Evolutionary conservation across 176 grass and related monocot species (phyloP), one percentile per base, ranked within the genome.

Genomic region (Typha latifolia): DNA sequence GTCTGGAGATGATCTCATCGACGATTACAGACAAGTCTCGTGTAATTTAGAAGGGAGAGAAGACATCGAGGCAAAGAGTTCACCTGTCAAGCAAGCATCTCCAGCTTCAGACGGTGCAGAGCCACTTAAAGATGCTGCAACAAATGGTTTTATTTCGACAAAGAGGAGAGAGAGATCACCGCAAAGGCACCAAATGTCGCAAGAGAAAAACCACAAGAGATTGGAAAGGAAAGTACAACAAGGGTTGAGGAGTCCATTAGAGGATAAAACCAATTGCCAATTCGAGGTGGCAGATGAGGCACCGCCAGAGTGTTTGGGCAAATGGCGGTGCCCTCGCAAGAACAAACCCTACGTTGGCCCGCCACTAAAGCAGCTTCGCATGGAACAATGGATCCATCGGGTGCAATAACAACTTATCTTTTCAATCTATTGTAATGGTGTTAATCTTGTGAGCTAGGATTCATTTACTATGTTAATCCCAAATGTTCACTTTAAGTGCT

Each of bases 271-370:
- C 14, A 84, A 87, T 48, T 14, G 72, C 77, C 53, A 59, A 3
- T 53, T 68, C 49, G 71, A 79, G 66, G 71, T 24, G 51, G 23
- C 4, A 24, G 72, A 16, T 57, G 27, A 47, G 21, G 49, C 61
- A 1, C 13, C 20, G 55, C 37, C 63, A n/a, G 63, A 82, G 49
- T 14, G 61, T 19, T 27, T 50, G 13, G 69, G 68, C 26, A 91
- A 87, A 85, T 91, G 89, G 89, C 80, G 83, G 32, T 82, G 81
- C 59, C 81, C 89, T 79, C 65, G 78, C 61, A 87, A 84, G 74
- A 70, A 70, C 16, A 91, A 84, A 63, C 84, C 78, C 47, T 71
- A 77, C 3, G 48, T 82, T 55, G 84, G 75, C 21, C 84, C 81
- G 62, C 84, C 78, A 16, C 18, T 91, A 77, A 91, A 79, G 76